phyloP scores from a whole-genome alignment of 31 red algal genomes.

The Asparagopsis taxiformis region DNA sequence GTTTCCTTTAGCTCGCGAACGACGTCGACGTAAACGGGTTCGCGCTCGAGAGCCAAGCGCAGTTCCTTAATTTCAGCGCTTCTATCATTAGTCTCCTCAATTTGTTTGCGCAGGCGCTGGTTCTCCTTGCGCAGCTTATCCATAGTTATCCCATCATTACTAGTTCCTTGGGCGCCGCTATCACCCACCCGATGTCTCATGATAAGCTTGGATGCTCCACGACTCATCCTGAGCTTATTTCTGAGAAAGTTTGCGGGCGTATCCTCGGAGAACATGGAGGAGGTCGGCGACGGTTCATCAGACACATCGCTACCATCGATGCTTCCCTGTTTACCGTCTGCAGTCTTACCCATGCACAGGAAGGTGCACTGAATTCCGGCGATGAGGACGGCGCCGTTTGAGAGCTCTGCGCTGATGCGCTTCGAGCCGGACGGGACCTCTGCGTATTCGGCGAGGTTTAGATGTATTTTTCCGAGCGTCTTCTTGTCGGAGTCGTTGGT shows the following conservation, averaged over 20 bases:
- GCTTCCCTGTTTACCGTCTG: constrained; percentile 20
- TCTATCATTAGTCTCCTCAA: constrained; percentile 48
- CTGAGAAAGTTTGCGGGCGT: constrained; percentile 49
- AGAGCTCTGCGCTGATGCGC: constrained; percentile 64
- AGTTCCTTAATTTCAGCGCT: constrained; percentile 54
- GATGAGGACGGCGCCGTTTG: constrained; percentile 58
- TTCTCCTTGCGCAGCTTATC: constrained; percentile 68
- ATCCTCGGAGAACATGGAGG: constrained; percentile 35
- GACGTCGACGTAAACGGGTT: constrained; percentile 63
- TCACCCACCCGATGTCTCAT: constrained; percentile 36
- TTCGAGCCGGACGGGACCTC: constrained; percentile 82
- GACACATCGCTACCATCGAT: constrained; percentile 18
- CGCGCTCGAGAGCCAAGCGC: constrained; percentile 40
- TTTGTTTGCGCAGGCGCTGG: constrained; percentile 50
- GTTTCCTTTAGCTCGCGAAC: constrained; percentile 81
- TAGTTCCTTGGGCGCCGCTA: constrained; percentile 20
- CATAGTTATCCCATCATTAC: constrained; percentile 21
- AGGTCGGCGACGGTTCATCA: constrained; percentile 31
- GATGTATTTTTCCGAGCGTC: constrained; percentile 76
- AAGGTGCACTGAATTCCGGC: constrained; percentile 72
- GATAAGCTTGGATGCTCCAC: constrained; percentile 43
- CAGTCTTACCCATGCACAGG: constrained; percentile 70
- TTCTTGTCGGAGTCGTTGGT: constrained; percentile 43
- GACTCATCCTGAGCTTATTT: constrained; percentile 48
- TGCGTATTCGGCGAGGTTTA: constrained; percentile 78